phyloP scores from a whole-genome alignment of 2,329 filamentous ascomycete species.

The Dichotomopilus funicola region DNA sequence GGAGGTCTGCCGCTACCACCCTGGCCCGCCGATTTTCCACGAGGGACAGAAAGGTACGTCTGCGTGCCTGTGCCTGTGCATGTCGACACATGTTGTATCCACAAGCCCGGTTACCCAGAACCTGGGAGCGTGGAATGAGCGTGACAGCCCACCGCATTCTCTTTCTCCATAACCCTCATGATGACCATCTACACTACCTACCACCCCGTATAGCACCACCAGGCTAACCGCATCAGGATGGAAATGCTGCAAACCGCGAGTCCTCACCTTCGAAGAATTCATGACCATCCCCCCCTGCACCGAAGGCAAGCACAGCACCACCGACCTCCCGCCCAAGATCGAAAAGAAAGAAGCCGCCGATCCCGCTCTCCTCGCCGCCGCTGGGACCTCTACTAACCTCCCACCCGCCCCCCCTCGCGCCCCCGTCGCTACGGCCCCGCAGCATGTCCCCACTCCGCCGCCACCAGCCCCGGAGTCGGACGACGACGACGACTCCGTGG shows the following conservation, averaged over 20 bases:
- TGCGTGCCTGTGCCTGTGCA: neutral
- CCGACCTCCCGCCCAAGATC: slow-evolving; percentile 60
- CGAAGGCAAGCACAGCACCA: slow-evolving; percentile 82
- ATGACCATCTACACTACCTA: too few relatives aligned
- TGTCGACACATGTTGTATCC: too few relatives aligned
- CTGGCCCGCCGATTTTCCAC: slow-evolving; percentile 89
- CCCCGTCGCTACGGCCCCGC: slow-evolving; percentile 36
- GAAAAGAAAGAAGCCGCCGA: slow-evolving; percentile 47
- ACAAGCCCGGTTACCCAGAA: too few relatives aligned
- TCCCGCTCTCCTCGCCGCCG: slow-evolving; percentile 34
- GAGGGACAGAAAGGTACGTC: slow-evolving; percentile 91
- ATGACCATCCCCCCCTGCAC: slow-evolving; percentile 89
- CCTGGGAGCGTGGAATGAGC: too few relatives aligned
- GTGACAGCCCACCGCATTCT: too few relatives aligned
- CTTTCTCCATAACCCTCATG: too few relatives aligned
- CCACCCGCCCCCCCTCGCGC: slow-evolving; percentile 33
- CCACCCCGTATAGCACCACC: slow-evolving; percentile 4
- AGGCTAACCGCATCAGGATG: slow-evolving; percentile 56
- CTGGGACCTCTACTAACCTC: slow-evolving; percentile 41
- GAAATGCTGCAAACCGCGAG: slow-evolving; percentile 97
- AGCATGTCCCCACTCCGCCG: slow-evolving; percentile 43
- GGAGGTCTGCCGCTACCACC: slow-evolving; percentile 86
- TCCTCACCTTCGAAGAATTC: slow-evolving; percentile 97
- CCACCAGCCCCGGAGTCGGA: slow-evolving; percentile 70
- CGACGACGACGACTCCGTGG: slow-evolving; percentile 71